Conservation (phyloP, 208 protist genomes). For the Crithidia expoeki region DNA sequence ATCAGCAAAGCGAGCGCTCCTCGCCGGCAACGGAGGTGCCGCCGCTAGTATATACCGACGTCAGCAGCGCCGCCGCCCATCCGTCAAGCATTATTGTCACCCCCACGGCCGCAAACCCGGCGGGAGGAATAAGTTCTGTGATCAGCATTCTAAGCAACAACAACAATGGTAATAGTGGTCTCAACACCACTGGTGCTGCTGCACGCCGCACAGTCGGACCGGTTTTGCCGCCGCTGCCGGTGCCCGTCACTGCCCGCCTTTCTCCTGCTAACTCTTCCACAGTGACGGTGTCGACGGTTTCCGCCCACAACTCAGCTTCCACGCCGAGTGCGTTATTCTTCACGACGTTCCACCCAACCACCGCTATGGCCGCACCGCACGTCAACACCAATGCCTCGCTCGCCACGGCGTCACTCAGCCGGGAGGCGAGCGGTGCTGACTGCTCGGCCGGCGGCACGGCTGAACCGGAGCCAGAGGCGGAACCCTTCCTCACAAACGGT, state of each 20-base stretch:
- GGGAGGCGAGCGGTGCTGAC: neutral
- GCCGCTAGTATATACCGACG: slow-evolving; percentile 9
- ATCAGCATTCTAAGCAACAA: neutral
- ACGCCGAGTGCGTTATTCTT: neutral
- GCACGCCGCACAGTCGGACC: neutral
- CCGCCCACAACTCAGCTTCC: neutral
- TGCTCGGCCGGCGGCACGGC: neutral
- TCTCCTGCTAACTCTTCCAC: neutral
- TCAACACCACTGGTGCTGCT: neutral
- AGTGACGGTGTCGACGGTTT: neutral
- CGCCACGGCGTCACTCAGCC: neutral
- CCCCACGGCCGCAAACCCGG: too few relatives aligned
- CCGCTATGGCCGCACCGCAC: neutral
- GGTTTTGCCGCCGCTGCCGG: slow-evolving; percentile 5
- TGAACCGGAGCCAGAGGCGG: slow-evolving; percentile 10
- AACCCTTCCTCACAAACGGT: slow-evolving; percentile 40
- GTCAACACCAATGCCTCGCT: slow-evolving; percentile 8
- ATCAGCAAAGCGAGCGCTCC: neutral
- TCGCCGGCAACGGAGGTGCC: neutral
- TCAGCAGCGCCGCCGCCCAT: neutral
- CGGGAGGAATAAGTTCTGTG: too few relatives aligned
- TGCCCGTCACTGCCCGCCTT: neutral
- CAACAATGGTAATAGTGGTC: neutral
- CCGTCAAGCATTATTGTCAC: too few relatives aligned
- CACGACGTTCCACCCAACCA: slow-evolving; percentile 1